Conservation (phyloP, 179 eudicot species). For the Patellifolia procumbens region DNA sequence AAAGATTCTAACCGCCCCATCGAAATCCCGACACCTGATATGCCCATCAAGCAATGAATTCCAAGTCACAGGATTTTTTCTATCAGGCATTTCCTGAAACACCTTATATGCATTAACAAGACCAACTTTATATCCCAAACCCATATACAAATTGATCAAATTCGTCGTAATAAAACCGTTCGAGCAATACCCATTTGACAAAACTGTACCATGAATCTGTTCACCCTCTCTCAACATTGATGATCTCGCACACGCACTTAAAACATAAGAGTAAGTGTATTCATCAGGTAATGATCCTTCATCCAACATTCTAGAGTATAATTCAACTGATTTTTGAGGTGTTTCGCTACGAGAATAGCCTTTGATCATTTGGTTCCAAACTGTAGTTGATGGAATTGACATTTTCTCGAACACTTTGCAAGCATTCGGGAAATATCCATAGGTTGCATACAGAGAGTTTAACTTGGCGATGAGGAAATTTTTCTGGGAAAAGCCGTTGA, state of each 20-base stretch:
- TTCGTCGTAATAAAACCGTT: slow-evolving; percentile 52
- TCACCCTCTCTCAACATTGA: slow-evolving; percentile 50
- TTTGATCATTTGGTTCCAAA: slow-evolving; percentile 65
- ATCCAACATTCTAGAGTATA: slow-evolving; percentile 40
- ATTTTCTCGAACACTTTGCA: slow-evolving; percentile 39
- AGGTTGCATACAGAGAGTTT: slow-evolving; percentile 38
- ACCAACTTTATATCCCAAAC: slow-evolving; percentile 15
- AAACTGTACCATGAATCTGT: slow-evolving; percentile 61
- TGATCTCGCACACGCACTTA: slow-evolving; percentile 46
- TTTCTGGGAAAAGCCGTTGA: slow-evolving; percentile 48
- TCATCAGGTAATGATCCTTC: slow-evolving; percentile 44
- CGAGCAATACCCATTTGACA: slow-evolving; percentile 47
- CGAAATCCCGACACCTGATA: slow-evolving; percentile 38
- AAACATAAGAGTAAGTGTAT: slow-evolving; percentile 47
- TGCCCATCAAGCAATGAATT: slow-evolving; percentile 50
- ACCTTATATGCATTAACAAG: slow-evolving; percentile 32
- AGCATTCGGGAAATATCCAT: slow-evolving; percentile 38
- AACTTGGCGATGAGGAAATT: slow-evolving; percentile 45
- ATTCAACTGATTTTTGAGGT: slow-evolving; percentile 34
- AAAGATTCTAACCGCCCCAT: slow-evolving; percentile 39
- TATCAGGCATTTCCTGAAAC: slow-evolving; percentile 57
- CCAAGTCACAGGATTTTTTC: slow-evolving; percentile 47
- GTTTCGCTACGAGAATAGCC: slow-evolving; percentile 28
- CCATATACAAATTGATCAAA: slow-evolving; percentile 56
- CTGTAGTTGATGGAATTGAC: slow-evolving; percentile 43